These are phyloP conservation scores for Shiraia sp. DNA, from an alignment of 2,329 filamentous ascomycete species.

Conservation along the genomic window DNA sequence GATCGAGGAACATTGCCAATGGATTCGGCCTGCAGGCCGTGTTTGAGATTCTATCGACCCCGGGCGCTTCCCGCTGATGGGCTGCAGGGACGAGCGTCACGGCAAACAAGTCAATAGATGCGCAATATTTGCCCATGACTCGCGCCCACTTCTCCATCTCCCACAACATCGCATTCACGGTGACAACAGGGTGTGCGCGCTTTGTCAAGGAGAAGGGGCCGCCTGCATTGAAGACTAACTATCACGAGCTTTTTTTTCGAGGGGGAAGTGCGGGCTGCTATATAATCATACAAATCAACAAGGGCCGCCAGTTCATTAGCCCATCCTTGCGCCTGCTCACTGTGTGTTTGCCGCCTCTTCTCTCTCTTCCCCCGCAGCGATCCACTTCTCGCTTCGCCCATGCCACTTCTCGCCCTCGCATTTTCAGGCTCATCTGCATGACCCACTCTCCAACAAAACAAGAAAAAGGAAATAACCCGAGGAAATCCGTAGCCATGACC, in stretches of 20 bases:
- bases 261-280: constrained; percentile 30
- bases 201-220: constrained; percentile 21
- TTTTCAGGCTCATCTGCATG: no score
- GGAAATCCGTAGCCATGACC: constrained; percentile 24
- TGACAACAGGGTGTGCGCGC: constrained; percentile 1
- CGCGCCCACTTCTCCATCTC: constrained; percentile 4
- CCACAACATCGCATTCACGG: constrained; percentile 1
- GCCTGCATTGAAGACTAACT: constrained; percentile 30
- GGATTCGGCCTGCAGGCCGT: no score
- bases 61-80: not conserved
- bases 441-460: no score
- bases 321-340: constrained; percentile 14
- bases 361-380: constrained; percentile 7
- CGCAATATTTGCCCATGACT: constrained; percentile 8
- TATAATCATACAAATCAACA: constrained; percentile 46
- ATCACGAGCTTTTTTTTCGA: constrained; percentile 32
- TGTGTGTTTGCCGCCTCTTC: constrained; percentile 9
- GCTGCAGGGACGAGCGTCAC: constrained; percentile 1
- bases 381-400: constrained; percentile 4
- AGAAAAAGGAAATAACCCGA: constrained; percentile 5
- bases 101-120: not conserved
- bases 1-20: no score
- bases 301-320: constrained; percentile 34
- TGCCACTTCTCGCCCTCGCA: constrained; percentile 1
- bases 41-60: no score